These are phyloP conservation scores for Achaetomiella virescens DNA, from an alignment of 495 filamentous ascomycete genomes.

Conservation along the genomic window DNA sequence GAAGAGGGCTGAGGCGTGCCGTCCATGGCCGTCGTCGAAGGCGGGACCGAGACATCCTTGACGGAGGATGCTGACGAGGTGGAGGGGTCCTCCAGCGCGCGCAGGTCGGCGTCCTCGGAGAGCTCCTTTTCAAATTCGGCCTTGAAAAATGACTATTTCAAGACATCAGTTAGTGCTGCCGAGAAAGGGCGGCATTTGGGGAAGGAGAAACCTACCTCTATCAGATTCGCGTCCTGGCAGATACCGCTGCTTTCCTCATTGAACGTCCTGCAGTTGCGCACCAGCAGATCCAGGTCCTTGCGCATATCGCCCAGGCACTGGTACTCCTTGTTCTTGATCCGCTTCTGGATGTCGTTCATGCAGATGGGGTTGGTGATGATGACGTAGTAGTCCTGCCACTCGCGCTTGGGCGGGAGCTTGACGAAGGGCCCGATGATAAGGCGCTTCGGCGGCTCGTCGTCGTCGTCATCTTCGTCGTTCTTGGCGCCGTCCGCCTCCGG, in stretches of 20 bases:
- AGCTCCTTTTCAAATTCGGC: conserved; percentile 63
- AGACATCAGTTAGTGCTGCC: neutral
- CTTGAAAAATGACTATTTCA: conserved; percentile 56
- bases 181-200: neutral
- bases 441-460: conserved; percentile 47
- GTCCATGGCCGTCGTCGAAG: conserved; percentile 49
- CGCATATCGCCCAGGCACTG: conserved; percentile 70
- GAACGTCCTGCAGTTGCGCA: conserved; percentile 85
- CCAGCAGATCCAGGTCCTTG: conserved; percentile 74
- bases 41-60: conserved; percentile 60
- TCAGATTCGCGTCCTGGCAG: conserved; percentile 84
- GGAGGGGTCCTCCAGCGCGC: conserved; percentile 55
- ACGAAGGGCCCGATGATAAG: conserved; percentile 92
- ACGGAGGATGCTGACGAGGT: conserved; percentile 25
- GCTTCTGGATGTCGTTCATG: conserved; percentile 86
- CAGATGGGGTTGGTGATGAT: conserved; percentile 87
- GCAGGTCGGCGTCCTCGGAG: conserved; percentile 64
- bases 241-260: conserved; percentile 92
- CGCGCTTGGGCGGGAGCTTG: conserved; percentile 76
- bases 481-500: conserved; percentile 25
- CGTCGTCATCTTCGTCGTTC: conserved; percentile 27
- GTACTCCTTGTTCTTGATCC: conserved; percentile 92
- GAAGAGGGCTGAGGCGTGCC: conserved; percentile 59
- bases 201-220: conserved; percentile 58
- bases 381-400: conserved; percentile 89